Percentiles rank a stretch among this genome's conserved stretches.
Conservation (phyloP, 192 early-diverging fungal species). For the Entomortierella parvispora region DNA sequence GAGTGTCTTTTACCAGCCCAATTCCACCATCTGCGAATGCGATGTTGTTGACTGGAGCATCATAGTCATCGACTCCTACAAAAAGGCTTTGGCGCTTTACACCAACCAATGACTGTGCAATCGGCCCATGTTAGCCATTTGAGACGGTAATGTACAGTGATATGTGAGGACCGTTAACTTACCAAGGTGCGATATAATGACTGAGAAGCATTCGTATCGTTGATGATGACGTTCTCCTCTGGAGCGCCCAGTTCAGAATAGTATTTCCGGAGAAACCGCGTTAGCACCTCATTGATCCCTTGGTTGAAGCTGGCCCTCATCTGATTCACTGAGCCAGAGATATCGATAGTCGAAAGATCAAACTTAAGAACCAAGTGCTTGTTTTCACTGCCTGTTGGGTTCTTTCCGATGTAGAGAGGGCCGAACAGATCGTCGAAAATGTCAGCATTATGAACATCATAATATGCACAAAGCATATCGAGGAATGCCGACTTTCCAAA, state of each 20-base stretch:
- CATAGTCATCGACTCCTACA: conserved; percentile 52
- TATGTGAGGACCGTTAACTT: too few relatives aligned
- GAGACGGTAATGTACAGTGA: too few relatives aligned
- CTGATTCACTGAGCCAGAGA: conserved; percentile 12
- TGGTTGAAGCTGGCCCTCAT: conserved; percentile 22
- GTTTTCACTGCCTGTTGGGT: conserved; percentile 40
- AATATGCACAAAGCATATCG: conserved; percentile 46
- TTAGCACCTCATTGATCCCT: conserved; percentile 19
- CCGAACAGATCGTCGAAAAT: conserved; percentile 46
- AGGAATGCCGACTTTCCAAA: conserved; percentile 48
- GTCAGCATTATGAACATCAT: conserved; percentile 40
- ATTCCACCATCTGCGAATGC: conserved; percentile 25
- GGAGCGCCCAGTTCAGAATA: conserved; percentile 15
- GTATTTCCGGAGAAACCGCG: conserved; percentile 16
- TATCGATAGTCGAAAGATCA: conserved; percentile 40
- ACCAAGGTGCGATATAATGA: conserved; percentile 17
- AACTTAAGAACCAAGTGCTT: conserved; percentile 48
- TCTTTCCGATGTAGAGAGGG: conserved; percentile 49
- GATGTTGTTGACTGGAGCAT: conserved; percentile 45
- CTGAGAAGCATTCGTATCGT: conserved; percentile 9
- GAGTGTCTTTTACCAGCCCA: conserved; percentile 13
- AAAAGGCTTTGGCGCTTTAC: conserved; percentile 35
- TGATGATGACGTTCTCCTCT: conserved; percentile 14
- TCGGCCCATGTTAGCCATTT: conserved; percentile 24
- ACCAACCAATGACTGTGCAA: conserved; percentile 28